Evolutionary conservation across 768 basidiomycete species (phyloP).

Genomic region (Goffeauzyma gilvescens): DNA sequence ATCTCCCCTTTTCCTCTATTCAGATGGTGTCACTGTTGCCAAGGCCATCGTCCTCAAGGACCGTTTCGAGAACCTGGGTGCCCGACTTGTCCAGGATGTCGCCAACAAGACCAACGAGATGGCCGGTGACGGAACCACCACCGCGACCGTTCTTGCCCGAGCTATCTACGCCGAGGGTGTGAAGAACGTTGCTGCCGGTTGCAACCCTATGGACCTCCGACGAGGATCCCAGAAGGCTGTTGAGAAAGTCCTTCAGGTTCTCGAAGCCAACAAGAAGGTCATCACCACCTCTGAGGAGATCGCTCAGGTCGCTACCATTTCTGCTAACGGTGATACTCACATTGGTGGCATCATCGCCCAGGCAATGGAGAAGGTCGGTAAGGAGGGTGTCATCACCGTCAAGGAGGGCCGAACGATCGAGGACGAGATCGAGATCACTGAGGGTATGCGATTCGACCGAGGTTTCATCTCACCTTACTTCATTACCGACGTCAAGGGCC

Average conservation of each 20-base stretch:
- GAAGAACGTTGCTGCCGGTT: slow-evolving; percentile 96
- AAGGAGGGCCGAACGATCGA: slow-evolving; percentile 97
- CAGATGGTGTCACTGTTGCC: slow-evolving; percentile 93
- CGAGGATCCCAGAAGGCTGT: slow-evolving; percentile 95
- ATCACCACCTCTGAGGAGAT: slow-evolving; percentile 97
- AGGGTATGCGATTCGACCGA: slow-evolving; percentile 99
- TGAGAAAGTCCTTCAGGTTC: slow-evolving; percentile 78
- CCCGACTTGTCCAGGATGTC: slow-evolving; percentile 90
- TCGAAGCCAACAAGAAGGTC: slow-evolving; percentile 68
- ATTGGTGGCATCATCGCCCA: slow-evolving; percentile 88
- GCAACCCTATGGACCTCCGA: slow-evolving; percentile 98
- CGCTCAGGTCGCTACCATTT: slow-evolving; percentile 94
- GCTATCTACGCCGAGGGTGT: slow-evolving; percentile 98
- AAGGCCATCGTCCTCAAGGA: slow-evolving; percentile 85
- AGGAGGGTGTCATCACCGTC: slow-evolving; percentile 98
- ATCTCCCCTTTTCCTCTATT: not conserved
- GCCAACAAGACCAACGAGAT: slow-evolving; percentile 92
- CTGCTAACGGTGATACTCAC: slow-evolving; percentile 60
- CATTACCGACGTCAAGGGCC: slow-evolving; percentile 90
- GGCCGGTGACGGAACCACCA: slow-evolving; percentile 95
- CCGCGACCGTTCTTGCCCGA: slow-evolving; percentile 86
- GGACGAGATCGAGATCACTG: slow-evolving; percentile 97
- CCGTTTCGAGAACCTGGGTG: slow-evolving; percentile 97
- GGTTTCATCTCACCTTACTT: slow-evolving; percentile 97
- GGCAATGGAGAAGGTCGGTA: slow-evolving; percentile 99